These are phyloP conservation scores for Neurospora sp. DNA, from an alignment of 495 filamentous ascomycete species.

Conservation along the genomic window DNA sequence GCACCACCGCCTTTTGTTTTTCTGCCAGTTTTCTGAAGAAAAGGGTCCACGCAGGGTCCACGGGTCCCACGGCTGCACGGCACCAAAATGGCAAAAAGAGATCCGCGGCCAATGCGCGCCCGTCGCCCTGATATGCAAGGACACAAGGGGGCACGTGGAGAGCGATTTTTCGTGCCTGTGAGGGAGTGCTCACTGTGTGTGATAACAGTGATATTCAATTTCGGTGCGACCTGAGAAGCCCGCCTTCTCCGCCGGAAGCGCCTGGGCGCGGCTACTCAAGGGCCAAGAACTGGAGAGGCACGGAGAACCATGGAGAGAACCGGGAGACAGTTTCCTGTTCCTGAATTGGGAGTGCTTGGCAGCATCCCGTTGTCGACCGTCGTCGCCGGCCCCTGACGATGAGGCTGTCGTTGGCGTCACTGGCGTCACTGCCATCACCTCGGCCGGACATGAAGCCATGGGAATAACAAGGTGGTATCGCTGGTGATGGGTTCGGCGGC, in stretches of 20 bases:
- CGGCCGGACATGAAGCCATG: background rate
- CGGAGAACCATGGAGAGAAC: background rate
- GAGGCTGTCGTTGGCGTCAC: background rate
- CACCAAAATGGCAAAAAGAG: background rate
- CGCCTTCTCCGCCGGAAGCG: background rate
- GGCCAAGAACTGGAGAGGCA: background rate
- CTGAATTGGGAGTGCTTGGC: background rate
- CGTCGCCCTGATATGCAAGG: background rate
- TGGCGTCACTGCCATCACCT: background rate
- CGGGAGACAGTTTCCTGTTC: background rate
- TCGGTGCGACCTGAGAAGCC: background rate
- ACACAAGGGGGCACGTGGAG: constrained; percentile 11
- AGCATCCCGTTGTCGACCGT: background rate
- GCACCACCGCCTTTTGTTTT: background rate
- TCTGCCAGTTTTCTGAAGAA: background rate
- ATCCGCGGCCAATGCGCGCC: background rate
- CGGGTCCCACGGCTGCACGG: background rate
- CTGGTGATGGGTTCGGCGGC: background rate
- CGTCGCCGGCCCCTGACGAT: background rate
- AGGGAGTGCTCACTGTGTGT: background rate
- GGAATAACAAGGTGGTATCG: background rate
- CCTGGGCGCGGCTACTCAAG: background rate
- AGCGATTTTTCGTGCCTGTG: constrained; percentile 4
- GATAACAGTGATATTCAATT: background rate
- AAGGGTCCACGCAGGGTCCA: background rate